These are phyloP conservation scores for Przewalskia tangutica DNA, from an alignment of 257 asterid genomes.

Conservation along the genomic window DNA sequence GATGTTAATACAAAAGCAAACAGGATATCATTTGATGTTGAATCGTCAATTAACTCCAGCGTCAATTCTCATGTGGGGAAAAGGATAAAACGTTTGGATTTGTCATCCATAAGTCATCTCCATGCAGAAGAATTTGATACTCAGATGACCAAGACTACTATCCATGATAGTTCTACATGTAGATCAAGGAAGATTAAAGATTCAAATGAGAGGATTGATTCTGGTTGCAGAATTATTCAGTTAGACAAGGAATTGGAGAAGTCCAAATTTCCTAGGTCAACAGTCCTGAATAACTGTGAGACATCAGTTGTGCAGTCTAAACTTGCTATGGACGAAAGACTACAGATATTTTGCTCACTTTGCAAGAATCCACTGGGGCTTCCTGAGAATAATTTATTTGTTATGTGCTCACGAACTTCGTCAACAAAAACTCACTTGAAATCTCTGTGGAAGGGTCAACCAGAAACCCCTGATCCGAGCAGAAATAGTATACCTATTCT, in stretches of 20 bases:
- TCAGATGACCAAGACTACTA: conserved; percentile 26
- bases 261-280: conserved; percentile 7
- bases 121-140: conserved; percentile 24
- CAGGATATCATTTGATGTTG: conserved; percentile 32
- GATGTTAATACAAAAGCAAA: conserved; percentile 21
- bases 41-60: conserved; percentile 48
- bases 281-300: conserved; percentile 20
- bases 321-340: conserved; percentile 32
- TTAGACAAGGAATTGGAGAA: conserved; percentile 24
- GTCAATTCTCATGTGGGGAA: conserved; percentile 53
- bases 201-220: conserved; percentile 15
- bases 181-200: conserved; percentile 31
- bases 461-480: conserved; percentile 20
- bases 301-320: conserved; percentile 24
- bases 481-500: conserved; percentile 47
- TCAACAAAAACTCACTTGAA: conserved; percentile 61
- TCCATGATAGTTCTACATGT: conserved; percentile 32
- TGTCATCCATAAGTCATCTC: conserved; percentile 29
- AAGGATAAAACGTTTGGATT: conserved; percentile 46
- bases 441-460: conserved; percentile 36
- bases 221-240: conserved; percentile 15
- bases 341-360: conserved; percentile 47
- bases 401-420: conserved; percentile 38
- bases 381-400: conserved; percentile 39
- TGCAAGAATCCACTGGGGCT: conserved; percentile 69